Conservation (phyloP, 352 stramenopile genomes). For the Phytophthora crassamura region DNA sequence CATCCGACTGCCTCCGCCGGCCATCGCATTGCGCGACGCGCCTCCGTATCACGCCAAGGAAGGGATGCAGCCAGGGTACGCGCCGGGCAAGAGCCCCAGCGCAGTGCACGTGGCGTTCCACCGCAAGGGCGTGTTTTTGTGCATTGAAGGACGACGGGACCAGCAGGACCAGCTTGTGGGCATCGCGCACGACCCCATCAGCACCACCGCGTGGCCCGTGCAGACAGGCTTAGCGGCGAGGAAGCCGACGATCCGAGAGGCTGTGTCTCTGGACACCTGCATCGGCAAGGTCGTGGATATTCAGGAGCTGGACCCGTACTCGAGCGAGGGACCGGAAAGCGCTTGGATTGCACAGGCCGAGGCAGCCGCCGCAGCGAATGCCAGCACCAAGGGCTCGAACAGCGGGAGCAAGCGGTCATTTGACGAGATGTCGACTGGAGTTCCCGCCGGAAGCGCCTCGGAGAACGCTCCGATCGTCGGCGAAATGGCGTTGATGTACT, state of each 20-base stretch:
- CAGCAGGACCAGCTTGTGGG: constrained; percentile 81
- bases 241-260: constrained; percentile 79
- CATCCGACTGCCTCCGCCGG: constrained; percentile 82
- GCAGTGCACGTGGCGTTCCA: constrained; percentile 83
- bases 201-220: constrained; percentile 64
- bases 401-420: constrained; percentile 72
- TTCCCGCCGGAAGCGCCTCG: constrained; percentile 16
- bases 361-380: constrained; percentile 4
- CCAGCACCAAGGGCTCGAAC: constrained; percentile 21
- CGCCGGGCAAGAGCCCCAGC: constrained; percentile 79
- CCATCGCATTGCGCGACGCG: constrained; percentile 69
- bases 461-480: constrained; percentile 38
- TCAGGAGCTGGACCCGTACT: constrained; percentile 62
- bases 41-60: constrained; percentile 88
- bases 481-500: constrained; percentile 90
- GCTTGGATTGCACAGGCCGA: constrained; percentile 24
- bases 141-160: constrained; percentile 80
- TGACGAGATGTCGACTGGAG: constrained; percentile 73
- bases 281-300: constrained; percentile 88
- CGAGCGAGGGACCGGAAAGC: constrained; percentile 38
- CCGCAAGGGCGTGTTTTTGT: constrained; percentile 80
- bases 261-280: constrained; percentile 76
- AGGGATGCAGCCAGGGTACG: constrained; percentile 85
- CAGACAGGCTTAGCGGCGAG: constrained; percentile 48
- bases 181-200: constrained; percentile 77